These are phyloP conservation scores for Drosera capensis DNA, from an alignment of 148 eudicot species.

Conservation along the genomic window DNA sequence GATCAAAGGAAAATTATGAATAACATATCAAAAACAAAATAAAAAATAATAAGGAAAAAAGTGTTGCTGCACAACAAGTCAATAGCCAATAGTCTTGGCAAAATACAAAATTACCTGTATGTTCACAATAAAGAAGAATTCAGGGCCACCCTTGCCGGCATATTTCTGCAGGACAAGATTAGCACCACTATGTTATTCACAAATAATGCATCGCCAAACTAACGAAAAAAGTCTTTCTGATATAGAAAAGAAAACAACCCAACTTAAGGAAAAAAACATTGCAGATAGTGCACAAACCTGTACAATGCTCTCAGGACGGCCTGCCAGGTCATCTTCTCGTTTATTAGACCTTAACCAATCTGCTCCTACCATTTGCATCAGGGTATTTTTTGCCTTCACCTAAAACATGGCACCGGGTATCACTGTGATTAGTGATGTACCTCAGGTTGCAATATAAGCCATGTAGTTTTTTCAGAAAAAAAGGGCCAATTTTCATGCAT, in stretches of 20 bases:
- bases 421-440: too few relatives aligned
- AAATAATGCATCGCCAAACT: too few relatives aligned
- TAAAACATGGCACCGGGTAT: conserved; percentile 6
- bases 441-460: too few relatives aligned
- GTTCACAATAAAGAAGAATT: conserved; percentile 54
- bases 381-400: conserved; percentile 45
- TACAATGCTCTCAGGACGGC: conserved; percentile 52
- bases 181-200: not conserved
- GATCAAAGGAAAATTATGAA: too few relatives aligned
- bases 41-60: too few relatives aligned
- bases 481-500: too few relatives aligned
- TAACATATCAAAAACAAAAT: too few relatives aligned
- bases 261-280: not conserved
- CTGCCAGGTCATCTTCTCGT: conserved; percentile 59
- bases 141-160: conserved; percentile 49
- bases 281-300: conserved; percentile 28
- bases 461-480: too few relatives aligned
- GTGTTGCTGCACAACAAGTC: too few relatives aligned
- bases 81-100: too few relatives aligned
- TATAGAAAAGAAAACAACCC: not conserved
- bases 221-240: not conserved
- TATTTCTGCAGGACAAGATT: conserved; percentile 29
- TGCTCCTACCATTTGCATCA: conserved; percentile 61
- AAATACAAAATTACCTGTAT: conserved; percentile 33
- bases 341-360: conserved; percentile 60